These are phyloP conservation scores for Monoraphidium neglectum DNA, from an alignment of 139 green algal genomes.

Conservation along the genomic window DNA sequence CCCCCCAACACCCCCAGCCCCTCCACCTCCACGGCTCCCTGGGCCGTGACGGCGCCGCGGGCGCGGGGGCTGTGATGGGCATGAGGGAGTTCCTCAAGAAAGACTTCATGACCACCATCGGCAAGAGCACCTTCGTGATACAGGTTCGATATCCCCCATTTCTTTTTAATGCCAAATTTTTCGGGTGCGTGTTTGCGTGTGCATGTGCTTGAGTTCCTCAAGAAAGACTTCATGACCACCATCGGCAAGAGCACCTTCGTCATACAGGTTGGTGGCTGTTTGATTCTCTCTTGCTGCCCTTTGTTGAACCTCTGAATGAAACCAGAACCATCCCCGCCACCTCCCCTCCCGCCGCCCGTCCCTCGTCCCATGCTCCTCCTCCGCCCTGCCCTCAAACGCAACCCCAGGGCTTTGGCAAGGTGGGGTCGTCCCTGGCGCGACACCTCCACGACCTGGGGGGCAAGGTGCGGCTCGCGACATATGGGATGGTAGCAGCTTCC, in stretches of 20 bases:
- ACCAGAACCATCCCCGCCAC: not conserved
- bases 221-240: not conserved
- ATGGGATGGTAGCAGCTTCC: too few relatives aligned
- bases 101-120: conserved; percentile 34
- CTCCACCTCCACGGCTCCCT: conserved; percentile 85
- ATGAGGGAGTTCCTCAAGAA: conserved; percentile 74
- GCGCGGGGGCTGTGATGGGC: conserved; percentile 78
- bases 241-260: too few relatives aligned
- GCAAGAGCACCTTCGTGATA: conserved; percentile 78
- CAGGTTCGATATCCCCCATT: conserved; percentile 46
- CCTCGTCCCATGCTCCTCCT: not conserved
- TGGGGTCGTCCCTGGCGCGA: conserved; percentile 63
- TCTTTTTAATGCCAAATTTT: too few relatives aligned
- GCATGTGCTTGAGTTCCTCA: not conserved
- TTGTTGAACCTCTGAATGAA: not conserved
- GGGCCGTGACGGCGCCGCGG: conserved; percentile 86
- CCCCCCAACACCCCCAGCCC: conserved; percentile 58
- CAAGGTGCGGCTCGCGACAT: too few relatives aligned
- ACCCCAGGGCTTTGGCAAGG: conserved; percentile 92
- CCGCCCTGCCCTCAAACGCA: conserved; percentile 1
- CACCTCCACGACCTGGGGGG: conserved; percentile 67
- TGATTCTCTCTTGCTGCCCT: not conserved
- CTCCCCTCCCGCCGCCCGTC: not conserved
- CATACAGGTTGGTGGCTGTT: conserved; percentile 22
- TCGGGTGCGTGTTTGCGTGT: not conserved